Percentiles rank a stretch among this genome's conserved stretches.
These are phyloP conservation scores for Chamaenerion angustifolium DNA, from an alignment of 345 rosid species.

Conservation along the genomic window DNA sequence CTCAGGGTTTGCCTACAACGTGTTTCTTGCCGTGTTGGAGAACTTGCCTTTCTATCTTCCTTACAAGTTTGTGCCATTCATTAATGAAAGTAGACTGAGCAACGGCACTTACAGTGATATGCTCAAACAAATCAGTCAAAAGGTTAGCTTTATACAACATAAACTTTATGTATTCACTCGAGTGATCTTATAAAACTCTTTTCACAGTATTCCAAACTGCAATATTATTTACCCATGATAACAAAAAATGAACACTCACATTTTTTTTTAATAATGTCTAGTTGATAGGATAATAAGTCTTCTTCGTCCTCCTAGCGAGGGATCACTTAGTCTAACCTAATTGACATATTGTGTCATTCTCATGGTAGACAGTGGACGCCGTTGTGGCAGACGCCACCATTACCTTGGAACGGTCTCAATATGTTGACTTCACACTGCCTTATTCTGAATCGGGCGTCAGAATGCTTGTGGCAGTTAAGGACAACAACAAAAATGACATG, in stretches of 20 bases:
- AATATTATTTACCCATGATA: no score
- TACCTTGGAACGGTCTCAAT: conserved; percentile 21
- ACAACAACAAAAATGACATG: conserved; percentile 22
- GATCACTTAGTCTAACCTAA: no score
- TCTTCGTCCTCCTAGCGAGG: no score
- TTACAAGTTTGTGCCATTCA: conserved; percentile 6
- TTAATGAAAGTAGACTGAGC: not conserved
- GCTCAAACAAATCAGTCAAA: conserved; percentile 3
- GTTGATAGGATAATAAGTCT: no score
- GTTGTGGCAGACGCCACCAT: conserved; percentile 65
- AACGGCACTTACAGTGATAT: conserved; percentile 8
- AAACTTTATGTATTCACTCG: no score
- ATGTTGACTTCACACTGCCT: conserved; percentile 57
- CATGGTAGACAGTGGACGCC: conserved; percentile 42
- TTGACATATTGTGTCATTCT: no score
- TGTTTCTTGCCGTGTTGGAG: conserved; percentile 6
- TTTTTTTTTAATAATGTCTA: no score
- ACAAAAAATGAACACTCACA: no score
- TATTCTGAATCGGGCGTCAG: conserved; percentile 55
- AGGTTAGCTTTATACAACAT: not conserved
- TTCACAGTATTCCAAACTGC: no score
- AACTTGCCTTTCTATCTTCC: conserved; percentile 9
- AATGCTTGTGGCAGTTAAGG: conserved; percentile 46
- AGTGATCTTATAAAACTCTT: no score
- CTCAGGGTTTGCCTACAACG: conserved; percentile 12